A percentile compares a stretch with the other conserved stretches of the same genome.
These are phyloP conservation scores for Kingdonia uniflora DNA, from an alignment of 164 flowering plant genomes.

Conservation along the genomic window DNA sequence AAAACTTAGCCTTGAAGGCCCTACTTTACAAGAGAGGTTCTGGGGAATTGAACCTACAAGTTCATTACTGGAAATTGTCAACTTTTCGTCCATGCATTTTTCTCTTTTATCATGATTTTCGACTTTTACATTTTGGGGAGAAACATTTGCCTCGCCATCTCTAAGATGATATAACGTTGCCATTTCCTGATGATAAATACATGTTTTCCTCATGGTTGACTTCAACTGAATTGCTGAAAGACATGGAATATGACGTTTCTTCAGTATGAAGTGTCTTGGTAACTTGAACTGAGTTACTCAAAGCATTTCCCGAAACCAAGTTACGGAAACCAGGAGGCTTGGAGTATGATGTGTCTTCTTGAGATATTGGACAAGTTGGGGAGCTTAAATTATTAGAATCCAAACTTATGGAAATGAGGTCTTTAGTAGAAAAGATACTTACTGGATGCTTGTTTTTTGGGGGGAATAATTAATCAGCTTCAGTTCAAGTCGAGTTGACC, in stretches of 20 bases:
- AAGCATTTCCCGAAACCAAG: too few relatives aligned
- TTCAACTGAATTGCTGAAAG: constrained; percentile 6
- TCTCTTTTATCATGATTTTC: constrained; percentile 11
- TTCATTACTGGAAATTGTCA: background rate
- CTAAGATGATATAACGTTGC: constrained; percentile 17
- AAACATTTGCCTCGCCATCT: constrained; percentile 20
- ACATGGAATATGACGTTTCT: constrained; percentile 10
- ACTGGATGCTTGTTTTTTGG: constrained; percentile 1
- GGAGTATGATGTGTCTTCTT: too few relatives aligned
- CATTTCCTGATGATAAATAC: constrained; percentile 5
- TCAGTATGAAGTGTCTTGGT: constrained; percentile 12
- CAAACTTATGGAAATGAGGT: constrained; percentile 3
- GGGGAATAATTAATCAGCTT: background rate
- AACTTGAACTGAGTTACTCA: too few relatives aligned
- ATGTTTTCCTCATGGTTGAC: constrained; percentile 3
- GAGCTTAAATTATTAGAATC: too few relatives aligned
- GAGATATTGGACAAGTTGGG: too few relatives aligned
- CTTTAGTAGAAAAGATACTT: constrained; percentile 6
- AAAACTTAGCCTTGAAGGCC: constrained; percentile 31
- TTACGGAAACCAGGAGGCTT: too few relatives aligned
- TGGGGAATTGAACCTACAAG: constrained; percentile 7
- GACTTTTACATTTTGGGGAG: constrained; percentile 10
- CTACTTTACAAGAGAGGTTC: background rate
- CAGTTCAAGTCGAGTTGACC: constrained; percentile 1
- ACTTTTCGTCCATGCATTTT: background rate